Evolutionary conservation across 2,329 filamentous ascomycete species (phyloP).

Genomic region (Ceratocystis cacaofunesta): DNA sequence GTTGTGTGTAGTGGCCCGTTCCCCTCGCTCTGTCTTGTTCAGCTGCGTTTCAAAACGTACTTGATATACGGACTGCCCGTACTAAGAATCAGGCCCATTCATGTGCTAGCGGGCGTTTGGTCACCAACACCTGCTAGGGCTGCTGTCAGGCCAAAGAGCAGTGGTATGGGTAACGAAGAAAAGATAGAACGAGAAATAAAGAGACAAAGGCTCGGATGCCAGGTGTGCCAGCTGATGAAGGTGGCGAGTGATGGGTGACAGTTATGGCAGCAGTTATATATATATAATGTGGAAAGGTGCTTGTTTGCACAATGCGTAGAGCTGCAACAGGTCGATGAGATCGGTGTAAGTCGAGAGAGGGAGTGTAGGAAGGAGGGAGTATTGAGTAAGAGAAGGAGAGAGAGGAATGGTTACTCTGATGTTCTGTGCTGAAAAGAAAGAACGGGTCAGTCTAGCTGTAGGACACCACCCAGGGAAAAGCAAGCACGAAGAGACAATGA

Average conservation of each 20-base stretch:
- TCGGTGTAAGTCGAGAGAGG: neutral
- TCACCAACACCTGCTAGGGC: conserved; percentile 3
- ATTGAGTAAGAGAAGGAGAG: conserved; percentile 1
- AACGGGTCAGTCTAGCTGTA: neutral
- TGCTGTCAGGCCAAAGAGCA: conserved; percentile 5
- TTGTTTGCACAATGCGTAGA: neutral
- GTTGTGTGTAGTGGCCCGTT: neutral
- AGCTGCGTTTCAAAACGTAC: conserved; percentile 1
- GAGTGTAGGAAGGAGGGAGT: neutral
- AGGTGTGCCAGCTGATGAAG: neutral
- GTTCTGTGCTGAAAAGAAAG: neutral
- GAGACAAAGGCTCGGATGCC: neutral
- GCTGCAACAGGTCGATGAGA: neutral
- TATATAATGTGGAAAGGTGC: no score
- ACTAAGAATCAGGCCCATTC: conserved; percentile 2
- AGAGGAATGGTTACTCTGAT: neutral
- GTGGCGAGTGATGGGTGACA: neutral
- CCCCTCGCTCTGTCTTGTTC: neutral
- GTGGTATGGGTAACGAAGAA: neutral
- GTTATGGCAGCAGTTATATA: neutral
- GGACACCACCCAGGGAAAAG: neutral
- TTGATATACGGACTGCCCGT: conserved; percentile 9
- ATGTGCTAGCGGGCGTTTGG: neutral
- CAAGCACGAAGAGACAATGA: neutral
- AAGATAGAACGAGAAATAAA: neutral